Conservation (phyloP, 768 basidiomycete genomes). For the Coprinopsis strossmayeri region DNA sequence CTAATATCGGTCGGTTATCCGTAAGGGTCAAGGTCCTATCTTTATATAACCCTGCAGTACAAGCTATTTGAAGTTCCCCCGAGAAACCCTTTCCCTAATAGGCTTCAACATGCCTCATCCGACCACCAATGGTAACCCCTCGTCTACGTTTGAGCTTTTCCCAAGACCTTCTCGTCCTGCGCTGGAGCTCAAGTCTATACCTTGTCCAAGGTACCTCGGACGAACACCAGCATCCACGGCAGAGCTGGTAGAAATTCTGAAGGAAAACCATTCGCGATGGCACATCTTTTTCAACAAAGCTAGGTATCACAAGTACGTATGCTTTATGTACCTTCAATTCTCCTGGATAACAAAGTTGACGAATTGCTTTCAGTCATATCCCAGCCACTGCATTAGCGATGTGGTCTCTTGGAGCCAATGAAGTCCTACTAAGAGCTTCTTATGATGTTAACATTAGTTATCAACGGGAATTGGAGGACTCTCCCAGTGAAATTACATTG, state of each 20-base stretch:
- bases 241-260: slow-evolving; percentile 31
- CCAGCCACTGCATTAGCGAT: slow-evolving; percentile 52
- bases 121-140: no score
- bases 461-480: slow-evolving; percentile 9
- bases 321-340: neutral
- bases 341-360: slow-evolving; percentile 13
- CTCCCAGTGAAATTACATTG: slow-evolving; percentile 33
- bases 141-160: neutral
- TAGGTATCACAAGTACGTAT: slow-evolving; percentile 29
- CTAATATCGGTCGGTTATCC: no score
- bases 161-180: neutral
- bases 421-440: slow-evolving; percentile 26
- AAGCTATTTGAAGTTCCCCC: no score
- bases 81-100: no score
- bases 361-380: slow-evolving; percentile 38
- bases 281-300: slow-evolving; percentile 47
- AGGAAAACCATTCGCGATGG: slow-evolving; percentile 44
- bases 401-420: slow-evolving; percentile 52
- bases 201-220: neutral
- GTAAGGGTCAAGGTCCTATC: no score
- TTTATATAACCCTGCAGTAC: no score
- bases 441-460: slow-evolving; percentile 27
- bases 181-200: neutral
- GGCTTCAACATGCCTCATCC: no score
- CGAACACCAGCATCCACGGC: slow-evolving; percentile 26